Evolutionary conservation across 2,329 filamentous ascomycete genomes (phyloP).

Genomic region (Clonostachys sp.): DNA sequence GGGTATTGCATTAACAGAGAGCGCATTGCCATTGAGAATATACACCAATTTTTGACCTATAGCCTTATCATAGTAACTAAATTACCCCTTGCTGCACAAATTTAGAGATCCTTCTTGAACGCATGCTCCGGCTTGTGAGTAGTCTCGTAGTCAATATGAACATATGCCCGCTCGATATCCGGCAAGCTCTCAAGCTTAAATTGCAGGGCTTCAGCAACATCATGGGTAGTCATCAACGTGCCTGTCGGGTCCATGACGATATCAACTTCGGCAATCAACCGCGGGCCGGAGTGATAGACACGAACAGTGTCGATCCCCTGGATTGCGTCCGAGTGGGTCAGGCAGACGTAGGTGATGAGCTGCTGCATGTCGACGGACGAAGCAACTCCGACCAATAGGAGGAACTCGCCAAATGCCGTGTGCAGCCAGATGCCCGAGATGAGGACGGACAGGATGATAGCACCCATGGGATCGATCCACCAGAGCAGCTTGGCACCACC

Average conservation of each 20-base stretch:
- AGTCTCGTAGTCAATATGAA: slow-evolving; percentile 96
- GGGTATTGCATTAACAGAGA: too few relatives aligned
- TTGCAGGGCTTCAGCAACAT: slow-evolving; percentile 90
- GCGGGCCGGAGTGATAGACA: slow-evolving; percentile 84
- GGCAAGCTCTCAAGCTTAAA: slow-evolving; percentile 90
- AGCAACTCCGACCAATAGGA: slow-evolving; percentile 84
- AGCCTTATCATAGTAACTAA: too few relatives aligned
- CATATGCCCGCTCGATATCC: slow-evolving; percentile 88
- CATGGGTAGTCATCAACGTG: slow-evolving; percentile 75
- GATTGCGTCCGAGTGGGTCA: slow-evolving; percentile 83
- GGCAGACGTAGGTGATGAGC: slow-evolving; percentile 85
- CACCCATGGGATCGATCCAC: slow-evolving; percentile 95
- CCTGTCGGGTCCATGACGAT: slow-evolving; percentile 83
- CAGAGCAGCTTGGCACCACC: slow-evolving; percentile 82
- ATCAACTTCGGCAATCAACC: slow-evolving; percentile 92
- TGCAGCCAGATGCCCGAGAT: slow-evolving; percentile 78
- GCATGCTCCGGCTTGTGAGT: slow-evolving; percentile 86
- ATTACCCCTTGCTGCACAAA: too few relatives aligned
- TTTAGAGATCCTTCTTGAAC: slow-evolving; percentile 57
- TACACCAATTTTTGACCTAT: too few relatives aligned
- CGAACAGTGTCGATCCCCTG: slow-evolving; percentile 90
- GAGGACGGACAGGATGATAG: slow-evolving; percentile 74
- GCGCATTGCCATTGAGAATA: too few relatives aligned
- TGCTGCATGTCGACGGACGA: slow-evolving; percentile 84
- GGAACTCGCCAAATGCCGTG: slow-evolving; percentile 85